Conservation (phyloP, 2,329 filamentous ascomycete species). For the Diaporthe ampelina region DNA sequence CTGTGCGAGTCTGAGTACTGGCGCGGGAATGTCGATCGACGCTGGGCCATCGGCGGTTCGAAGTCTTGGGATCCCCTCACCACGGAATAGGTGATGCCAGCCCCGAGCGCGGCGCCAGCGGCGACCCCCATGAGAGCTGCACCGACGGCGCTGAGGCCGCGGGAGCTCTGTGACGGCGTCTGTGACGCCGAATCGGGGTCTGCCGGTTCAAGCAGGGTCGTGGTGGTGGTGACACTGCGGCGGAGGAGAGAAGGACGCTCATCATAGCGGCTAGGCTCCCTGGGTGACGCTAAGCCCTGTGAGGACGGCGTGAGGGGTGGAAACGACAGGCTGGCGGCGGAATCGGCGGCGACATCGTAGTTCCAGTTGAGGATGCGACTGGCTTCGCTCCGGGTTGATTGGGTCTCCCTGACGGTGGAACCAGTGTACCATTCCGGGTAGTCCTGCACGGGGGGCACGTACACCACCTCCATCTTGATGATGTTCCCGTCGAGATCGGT, state of each 20-base stretch:
- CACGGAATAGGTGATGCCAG: constrained; percentile 77
- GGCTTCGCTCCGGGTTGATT: constrained; percentile 56
- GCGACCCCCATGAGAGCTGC: constrained; percentile 76
- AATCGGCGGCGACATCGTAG: constrained; percentile 55
- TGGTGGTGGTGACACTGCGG: constrained; percentile 52
- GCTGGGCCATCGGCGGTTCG: constrained; percentile 56
- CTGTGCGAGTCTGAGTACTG: constrained; percentile 50
- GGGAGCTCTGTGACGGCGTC: constrained; percentile 50
- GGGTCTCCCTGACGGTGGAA: constrained; percentile 52
- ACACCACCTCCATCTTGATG: constrained; percentile 77
- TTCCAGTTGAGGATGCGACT: constrained; percentile 65
- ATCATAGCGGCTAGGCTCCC: constrained; percentile 43
- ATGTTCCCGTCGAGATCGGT: constrained; percentile 87
- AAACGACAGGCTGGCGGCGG: constrained; percentile 44
- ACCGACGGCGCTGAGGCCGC: constrained; percentile 69
- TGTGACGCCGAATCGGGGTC: constrained; percentile 44
- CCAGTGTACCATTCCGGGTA: constrained; percentile 53
- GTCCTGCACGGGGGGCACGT: constrained; percentile 56
- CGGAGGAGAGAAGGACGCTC: constrained; percentile 49
- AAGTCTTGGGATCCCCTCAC: constrained; percentile 66
- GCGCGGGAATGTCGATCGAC: constrained; percentile 62
- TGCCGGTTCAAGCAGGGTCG: constrained; percentile 44
- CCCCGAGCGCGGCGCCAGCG: constrained; percentile 78
- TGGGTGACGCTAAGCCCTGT: constrained; percentile 20
- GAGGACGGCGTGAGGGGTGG: constrained; percentile 44